Percentiles rank a stretch among this genome's conserved stretches.
phyloP scores from a whole-genome alignment of 1,284 basidiomycete genomes.

The Sporisorium sorghi region DNA sequence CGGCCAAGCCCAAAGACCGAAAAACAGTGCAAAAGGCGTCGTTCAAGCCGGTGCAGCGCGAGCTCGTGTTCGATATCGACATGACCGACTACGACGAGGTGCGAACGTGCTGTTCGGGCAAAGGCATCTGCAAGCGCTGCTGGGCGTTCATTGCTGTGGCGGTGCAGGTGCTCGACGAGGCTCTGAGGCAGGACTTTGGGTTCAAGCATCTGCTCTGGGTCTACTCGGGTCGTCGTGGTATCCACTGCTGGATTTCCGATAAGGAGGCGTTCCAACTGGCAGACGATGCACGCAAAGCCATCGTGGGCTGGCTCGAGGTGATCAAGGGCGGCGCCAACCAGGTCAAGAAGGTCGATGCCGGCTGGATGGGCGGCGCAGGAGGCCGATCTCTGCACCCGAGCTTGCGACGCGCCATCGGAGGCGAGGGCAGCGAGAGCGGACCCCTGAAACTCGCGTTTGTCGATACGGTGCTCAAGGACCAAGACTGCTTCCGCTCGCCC shows the following conservation, averaged over 20 bases:
- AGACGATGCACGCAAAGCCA: slow-evolving; percentile 87
- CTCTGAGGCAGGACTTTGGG: slow-evolving; percentile 85
- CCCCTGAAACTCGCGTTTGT: slow-evolving; percentile 75
- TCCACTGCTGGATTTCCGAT: slow-evolving; percentile 98
- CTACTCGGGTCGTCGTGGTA: slow-evolving; percentile 96
- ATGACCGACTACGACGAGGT: slow-evolving; percentile 99
- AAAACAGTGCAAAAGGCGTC: slow-evolving; percentile 83
- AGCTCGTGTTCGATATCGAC: slow-evolving; percentile 99
- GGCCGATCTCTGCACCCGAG: slow-evolving; percentile 72
- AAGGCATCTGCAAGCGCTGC: slow-evolving; percentile 90
- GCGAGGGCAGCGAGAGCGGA: slow-evolving; percentile 69
- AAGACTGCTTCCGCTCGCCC: slow-evolving; percentile 82
- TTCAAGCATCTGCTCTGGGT: slow-evolving; percentile 88
- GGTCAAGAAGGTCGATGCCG: slow-evolving; percentile 82
- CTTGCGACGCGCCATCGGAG: slow-evolving; percentile 64
- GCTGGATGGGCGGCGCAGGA: slow-evolving; percentile 73
- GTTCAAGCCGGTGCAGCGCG: slow-evolving; percentile 83
- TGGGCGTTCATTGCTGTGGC: slow-evolving; percentile 96
- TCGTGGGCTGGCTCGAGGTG: slow-evolving; percentile 89
- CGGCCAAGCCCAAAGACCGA: slow-evolving; percentile 87
- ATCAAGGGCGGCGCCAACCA: slow-evolving; percentile 82
- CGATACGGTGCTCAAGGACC: slow-evolving; percentile 82
- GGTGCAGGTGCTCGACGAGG: slow-evolving; percentile 84
- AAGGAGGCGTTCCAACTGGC: slow-evolving; percentile 85
- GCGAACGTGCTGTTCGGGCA: slow-evolving; percentile 92